These are phyloP conservation scores for Penicillium malachiteum DNA, from an alignment of 495 filamentous ascomycete species.

Conservation along the genomic window DNA sequence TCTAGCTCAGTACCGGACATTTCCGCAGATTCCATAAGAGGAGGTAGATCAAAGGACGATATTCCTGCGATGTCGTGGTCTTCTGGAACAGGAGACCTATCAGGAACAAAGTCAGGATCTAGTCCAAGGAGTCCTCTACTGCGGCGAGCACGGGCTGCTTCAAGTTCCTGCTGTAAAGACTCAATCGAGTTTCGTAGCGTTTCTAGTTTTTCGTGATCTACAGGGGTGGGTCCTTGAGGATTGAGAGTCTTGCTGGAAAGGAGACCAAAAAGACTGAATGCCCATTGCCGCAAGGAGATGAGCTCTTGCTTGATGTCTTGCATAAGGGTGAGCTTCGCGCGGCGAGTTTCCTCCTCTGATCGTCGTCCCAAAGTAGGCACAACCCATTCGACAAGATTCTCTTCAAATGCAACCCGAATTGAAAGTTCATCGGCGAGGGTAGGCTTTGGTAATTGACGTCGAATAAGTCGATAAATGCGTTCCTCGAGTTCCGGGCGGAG, in stretches of 20 bases:
- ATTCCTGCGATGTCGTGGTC: neutral
- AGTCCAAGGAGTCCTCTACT: too few species aligned
- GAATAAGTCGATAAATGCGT: slow-evolving; percentile 44
- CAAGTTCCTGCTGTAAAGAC: slow-evolving; percentile 32
- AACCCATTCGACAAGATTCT: slow-evolving; percentile 50
- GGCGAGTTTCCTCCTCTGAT: slow-evolving; percentile 40
- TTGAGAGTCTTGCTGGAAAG: slow-evolving; percentile 15
- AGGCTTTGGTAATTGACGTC: slow-evolving; percentile 46
- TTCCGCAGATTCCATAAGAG: slow-evolving; percentile 1
- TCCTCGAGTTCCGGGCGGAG: slow-evolving; percentile 43
- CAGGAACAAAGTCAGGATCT: too few species aligned
- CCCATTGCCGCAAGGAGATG: slow-evolving; percentile 30
- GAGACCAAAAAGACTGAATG: slow-evolving; percentile 33
- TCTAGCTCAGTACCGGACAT: slow-evolving; percentile 12
- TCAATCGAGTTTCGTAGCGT: slow-evolving; percentile 30
- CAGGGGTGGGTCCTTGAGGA: slow-evolving; percentile 13
- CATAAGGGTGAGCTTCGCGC: slow-evolving; percentile 37
- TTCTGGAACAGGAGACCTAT: neutral
- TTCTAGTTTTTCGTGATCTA: slow-evolving; percentile 27
- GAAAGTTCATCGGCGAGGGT: slow-evolving; percentile 44
- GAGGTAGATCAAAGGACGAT: slow-evolving; percentile 2
- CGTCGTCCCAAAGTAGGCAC: slow-evolving; percentile 44
- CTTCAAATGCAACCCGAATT: slow-evolving; percentile 45
- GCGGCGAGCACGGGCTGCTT: slow-evolving; percentile 18
- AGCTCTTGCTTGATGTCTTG: slow-evolving; percentile 42